Evolutionary conservation across 176 grass and related monocot species (phyloP).

Genomic region (Pontederia crassipes): DNA sequence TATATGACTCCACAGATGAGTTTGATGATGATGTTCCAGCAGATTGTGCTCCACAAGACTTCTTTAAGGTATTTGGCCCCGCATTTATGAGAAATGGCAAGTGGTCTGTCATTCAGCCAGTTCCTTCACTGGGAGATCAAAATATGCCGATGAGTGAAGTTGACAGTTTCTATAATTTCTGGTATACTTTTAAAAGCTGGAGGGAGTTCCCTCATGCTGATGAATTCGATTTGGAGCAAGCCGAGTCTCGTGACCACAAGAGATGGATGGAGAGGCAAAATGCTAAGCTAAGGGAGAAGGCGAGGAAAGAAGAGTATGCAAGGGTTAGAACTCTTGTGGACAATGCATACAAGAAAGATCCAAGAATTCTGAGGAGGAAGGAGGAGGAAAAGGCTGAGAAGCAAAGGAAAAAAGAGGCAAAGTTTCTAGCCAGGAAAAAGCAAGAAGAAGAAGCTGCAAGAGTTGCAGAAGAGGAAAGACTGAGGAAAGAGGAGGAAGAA

Average conservation of each 20-base stretch:
- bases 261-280: constrained; percentile 99
- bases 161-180: constrained; percentile 92
- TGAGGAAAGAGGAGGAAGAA: constrained; percentile 65
- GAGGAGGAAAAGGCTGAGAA: constrained; percentile 90
- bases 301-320: constrained; percentile 65
- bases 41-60: constrained; percentile 86
- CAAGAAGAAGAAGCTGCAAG: constrained; percentile 80
- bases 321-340: constrained; percentile 73
- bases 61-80: constrained; percentile 91
- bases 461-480: constrained; percentile 62
- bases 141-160: constrained; percentile 48
- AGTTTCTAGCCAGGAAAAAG: constrained; percentile 70
- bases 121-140: constrained; percentile 78
- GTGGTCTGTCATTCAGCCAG: constrained; percentile 75
- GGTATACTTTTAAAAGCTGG: constrained; percentile 97
- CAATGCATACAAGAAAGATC: constrained; percentile 87
- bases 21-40: constrained; percentile 99
- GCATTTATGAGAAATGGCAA: constrained; percentile 92
- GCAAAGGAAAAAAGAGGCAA: constrained; percentile 73
- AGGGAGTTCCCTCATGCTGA: constrained; percentile 83
- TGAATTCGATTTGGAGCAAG: constrained; percentile 97
- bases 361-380: constrained; percentile 78
- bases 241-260: constrained; percentile 93
- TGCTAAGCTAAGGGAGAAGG: constrained; percentile 73
- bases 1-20: constrained; percentile 93